Evolutionary conservation across 73 alveolate genomes (phyloP), one percentile per base, ranked within the genome.

Genomic region (Paramecium tetraurelia): DNA sequence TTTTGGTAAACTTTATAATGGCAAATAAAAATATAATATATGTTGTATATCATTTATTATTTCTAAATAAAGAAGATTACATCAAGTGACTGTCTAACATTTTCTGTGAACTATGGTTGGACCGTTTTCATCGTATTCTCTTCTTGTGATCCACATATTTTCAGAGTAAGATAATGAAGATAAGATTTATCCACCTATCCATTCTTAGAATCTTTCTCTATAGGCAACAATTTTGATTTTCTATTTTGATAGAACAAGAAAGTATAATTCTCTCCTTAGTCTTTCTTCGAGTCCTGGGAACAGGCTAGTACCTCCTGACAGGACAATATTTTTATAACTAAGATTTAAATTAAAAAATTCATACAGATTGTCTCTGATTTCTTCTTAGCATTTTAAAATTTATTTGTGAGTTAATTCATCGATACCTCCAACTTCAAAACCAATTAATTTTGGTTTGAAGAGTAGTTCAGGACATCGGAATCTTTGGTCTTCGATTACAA

Each of bases 201-300:
- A 36, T 2, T 2, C 8, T 36, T 0, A 36, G 43, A 1, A 36
- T 7, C 9, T 36, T 36, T n/a, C n/a, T n/a, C n/a, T n/a, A n/a
- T n/a, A n/a, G 43, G 43, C 43, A 36, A 1, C 43, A 2, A 36
- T 7, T 36, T 36, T 36, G 6, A 36, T 36, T 2, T 36, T 36
- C 43, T 1, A 1, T 36, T 7, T 1, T 36, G 43, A 36, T 36
- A 7, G 43, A 1, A 7, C 43, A 36, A 36, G 2, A 0, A 0
- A 1, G 0, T 94, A 96, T 44, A 98, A 89, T 95, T 98, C 99
- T 71, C 96, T 94, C 86, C 94, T 86, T 92, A 98, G 72, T 85
- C 99, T 96, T 86, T 97, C 99, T n/a, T 96, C 98, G 76, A 97
- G 68, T 69, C 99, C 99, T 92, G 94, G 96, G 95, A 98, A 98